phyloP scores from a whole-genome alignment of 1,139 yeast species.

The Yamadazyma blattariae region DNA sequence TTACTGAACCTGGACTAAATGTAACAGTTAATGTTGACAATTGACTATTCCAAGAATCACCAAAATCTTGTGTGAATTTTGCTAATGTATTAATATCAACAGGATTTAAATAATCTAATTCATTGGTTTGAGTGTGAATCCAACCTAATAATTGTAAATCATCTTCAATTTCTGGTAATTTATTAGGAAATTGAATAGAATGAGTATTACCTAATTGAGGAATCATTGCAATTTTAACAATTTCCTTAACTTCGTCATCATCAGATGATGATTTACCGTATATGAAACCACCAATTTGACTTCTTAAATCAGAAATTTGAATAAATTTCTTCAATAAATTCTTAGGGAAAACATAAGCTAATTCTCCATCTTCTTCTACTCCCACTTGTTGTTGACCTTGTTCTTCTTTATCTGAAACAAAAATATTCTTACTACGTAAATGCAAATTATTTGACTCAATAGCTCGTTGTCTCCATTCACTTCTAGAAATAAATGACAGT shows the following conservation, averaged over 20 bases:
- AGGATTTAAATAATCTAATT: slow-evolving; percentile 60
- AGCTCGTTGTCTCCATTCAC: slow-evolving; percentile 91
- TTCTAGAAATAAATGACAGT: slow-evolving; percentile 74
- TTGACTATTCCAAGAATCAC: slow-evolving; percentile 29
- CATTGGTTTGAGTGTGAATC: slow-evolving; percentile 76
- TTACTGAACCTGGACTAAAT: slow-evolving; percentile 81
- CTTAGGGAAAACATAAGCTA: slow-evolving; percentile 77
- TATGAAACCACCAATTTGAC: slow-evolving; percentile 78
- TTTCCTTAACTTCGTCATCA: slow-evolving; percentile 71
- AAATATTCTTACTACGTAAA: slow-evolving; percentile 73
- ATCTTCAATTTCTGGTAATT: slow-evolving; percentile 40
- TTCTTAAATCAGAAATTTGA: slow-evolving; percentile 75
- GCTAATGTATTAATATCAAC: slow-evolving; percentile 67
- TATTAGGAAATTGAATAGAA: slow-evolving; percentile 59
- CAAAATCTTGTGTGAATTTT: slow-evolving; percentile 30
- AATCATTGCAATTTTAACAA: slow-evolving; percentile 69
- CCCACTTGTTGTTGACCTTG: slow-evolving; percentile 18
- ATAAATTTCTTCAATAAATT: slow-evolving; percentile 76
- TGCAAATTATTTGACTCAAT: slow-evolving; percentile 73
- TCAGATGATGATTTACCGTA: slow-evolving; percentile 77
- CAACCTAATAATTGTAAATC: slow-evolving; percentile 69
- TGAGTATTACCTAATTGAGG: slow-evolving; percentile 84
- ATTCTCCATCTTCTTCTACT: slow-evolving; percentile 46
- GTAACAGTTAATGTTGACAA: slow-evolving; percentile 64
- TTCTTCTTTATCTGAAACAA: slow-evolving; percentile 55